Conservation (phyloP, 805 yeast species). For the Hanseniaspora thailandica region DNA sequence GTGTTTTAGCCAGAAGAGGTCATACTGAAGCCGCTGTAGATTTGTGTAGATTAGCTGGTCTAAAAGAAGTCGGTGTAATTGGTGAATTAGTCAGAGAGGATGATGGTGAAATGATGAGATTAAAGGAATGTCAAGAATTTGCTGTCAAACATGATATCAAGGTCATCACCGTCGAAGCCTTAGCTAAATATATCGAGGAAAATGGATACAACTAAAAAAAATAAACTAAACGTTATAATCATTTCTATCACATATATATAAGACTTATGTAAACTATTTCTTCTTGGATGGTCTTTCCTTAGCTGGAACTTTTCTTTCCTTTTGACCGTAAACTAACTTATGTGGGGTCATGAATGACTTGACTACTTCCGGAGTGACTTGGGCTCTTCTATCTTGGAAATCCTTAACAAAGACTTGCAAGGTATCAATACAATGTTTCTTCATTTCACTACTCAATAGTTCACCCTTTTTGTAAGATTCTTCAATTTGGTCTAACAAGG, state of each 20-base stretch:
- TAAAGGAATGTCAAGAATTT: constrained; percentile 71
- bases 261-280: constrained; percentile 5
- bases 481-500: constrained; percentile 48
- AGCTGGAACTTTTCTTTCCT: constrained; percentile 60
- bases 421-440: constrained; percentile 68
- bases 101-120: constrained; percentile 92
- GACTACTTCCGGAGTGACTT: constrained; percentile 49
- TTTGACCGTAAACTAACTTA: constrained; percentile 59
- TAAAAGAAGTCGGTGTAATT: constrained; percentile 79
- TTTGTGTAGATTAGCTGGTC: constrained; percentile 61
- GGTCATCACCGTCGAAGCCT: constrained; percentile 65
- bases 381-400: constrained; percentile 69
- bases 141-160: constrained; percentile 50
- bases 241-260: neutral
- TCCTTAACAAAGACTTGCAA: constrained; percentile 66
- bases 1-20: constrained; percentile 72
- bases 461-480: constrained; percentile 67
- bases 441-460: constrained; percentile 83
- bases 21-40: constrained; percentile 97
- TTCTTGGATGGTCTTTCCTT: constrained; percentile 34
- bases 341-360: constrained; percentile 75
- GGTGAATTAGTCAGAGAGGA: constrained; percentile 88
- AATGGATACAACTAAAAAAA: constrained; percentile 10
- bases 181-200: constrained; percentile 42
- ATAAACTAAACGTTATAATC: neutral